phyloP scores from a whole-genome alignment of 495 filamentous ascomycete species.

The Talaromyces proteolyticus region DNA sequence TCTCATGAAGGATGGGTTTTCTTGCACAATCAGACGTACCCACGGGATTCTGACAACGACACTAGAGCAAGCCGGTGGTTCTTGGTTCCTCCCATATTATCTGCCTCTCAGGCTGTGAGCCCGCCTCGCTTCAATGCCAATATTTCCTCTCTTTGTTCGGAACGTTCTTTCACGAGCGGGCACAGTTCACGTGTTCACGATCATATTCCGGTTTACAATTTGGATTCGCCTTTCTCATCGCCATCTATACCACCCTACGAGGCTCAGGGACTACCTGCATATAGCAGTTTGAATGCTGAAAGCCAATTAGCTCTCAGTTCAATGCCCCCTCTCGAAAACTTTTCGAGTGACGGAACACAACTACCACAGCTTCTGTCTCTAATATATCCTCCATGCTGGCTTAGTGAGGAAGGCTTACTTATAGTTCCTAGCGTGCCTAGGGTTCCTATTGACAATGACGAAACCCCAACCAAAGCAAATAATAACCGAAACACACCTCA shows the following conservation, averaged over 20 bases:
- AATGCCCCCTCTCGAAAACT: neutral
- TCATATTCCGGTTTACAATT: neutral
- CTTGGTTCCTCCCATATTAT: neutral
- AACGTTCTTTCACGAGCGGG: neutral
- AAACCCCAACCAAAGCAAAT: neutral
- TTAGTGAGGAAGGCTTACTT: conserved; percentile 1
- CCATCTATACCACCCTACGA: neutral
- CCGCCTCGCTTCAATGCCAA: neutral
- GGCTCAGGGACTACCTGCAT: too few relatives aligned
- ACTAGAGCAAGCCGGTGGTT: neutral
- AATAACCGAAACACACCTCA: neutral
- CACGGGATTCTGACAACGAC: neutral
- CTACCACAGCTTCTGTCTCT: neutral
- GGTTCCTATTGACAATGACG: neutral
- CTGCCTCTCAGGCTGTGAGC: neutral
- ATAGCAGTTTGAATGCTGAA: too few relatives aligned
- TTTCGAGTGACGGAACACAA: neutral
- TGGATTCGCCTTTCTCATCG: neutral
- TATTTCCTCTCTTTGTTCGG: neutral
- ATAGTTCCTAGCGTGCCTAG: conserved; percentile 5
- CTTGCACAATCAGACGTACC: neutral
- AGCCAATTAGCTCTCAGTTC: neutral
- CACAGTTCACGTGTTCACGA: neutral
- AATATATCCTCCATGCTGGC: conserved; percentile 5
- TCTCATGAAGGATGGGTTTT: neutral